These are phyloP conservation scores for Perilla frutescens DNA, from an alignment of 257 asterid genomes.

Conservation along the genomic window DNA sequence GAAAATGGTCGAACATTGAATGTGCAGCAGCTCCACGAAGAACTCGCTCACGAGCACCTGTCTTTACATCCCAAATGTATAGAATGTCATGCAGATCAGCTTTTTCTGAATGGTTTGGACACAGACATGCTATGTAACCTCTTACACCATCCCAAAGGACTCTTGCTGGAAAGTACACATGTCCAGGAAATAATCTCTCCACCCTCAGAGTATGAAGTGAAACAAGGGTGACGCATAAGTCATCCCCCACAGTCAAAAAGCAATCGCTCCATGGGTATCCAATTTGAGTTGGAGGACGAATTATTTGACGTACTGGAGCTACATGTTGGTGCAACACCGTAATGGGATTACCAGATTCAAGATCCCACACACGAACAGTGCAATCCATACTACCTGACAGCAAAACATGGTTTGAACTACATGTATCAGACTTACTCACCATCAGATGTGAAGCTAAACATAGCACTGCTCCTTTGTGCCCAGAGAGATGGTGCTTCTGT, in stretches of 20 bases:
- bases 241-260: constrained; percentile 86
- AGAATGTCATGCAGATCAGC: constrained; percentile 71
- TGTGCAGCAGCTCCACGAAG: constrained; percentile 95
- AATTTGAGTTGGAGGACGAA: constrained; percentile 75
- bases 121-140: constrained; percentile 89
- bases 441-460: constrained; percentile 88
- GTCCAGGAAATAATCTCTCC: constrained; percentile 97
- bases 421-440: constrained; percentile 52
- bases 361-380: constrained; percentile 94
- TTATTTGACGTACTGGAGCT: constrained; percentile 89
- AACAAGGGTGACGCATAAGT: constrained; percentile 74
- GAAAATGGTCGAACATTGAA: constrained; percentile 94
- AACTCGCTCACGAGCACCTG: constrained; percentile 96
- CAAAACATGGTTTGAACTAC: constrained; percentile 67
- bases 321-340: constrained; percentile 88
- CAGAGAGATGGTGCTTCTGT: constrained; percentile 60
- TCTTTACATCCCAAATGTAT: constrained; percentile 94
- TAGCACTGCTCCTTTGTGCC: constrained; percentile 86
- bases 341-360: constrained; percentile 69
- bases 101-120: constrained; percentile 66
- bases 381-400: constrained; percentile 94
- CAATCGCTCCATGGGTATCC: constrained; percentile 88
- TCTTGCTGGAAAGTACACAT: constrained; percentile 75
- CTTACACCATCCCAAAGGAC: constrained; percentile 89
- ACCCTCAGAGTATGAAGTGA: constrained; percentile 84